Base-by-base conservation (phyloP, 768 basidiomycete species). In the Russula compacta region DNA sequence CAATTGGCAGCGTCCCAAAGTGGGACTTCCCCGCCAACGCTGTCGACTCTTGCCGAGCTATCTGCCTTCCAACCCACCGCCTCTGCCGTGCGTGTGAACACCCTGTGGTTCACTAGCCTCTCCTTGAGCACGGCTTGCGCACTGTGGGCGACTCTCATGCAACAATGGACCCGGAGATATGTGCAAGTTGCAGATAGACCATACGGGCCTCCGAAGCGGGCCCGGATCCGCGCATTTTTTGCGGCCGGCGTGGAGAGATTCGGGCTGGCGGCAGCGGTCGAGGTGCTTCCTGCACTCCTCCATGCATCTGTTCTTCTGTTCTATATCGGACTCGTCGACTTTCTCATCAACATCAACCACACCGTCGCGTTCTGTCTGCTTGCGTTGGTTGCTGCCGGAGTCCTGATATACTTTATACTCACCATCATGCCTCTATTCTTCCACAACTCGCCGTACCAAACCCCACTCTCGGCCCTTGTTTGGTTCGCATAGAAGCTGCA, bases 121-220 rank as follows among this genome's bases (percentile, higher is more conserved):
- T 15, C 32, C 17, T 40, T 39, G 44, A 64, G 59, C 33, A 60
- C 59, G 9, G 43, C 48, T 21, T 66, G 63, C 24, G 63, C 63
- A 2, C 46, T 66, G 47, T 52, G 48, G 48, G 65, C 65, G 10
- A 65, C 65, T n/a, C 53, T 65, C 32, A 63, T 63, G 43, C 61
- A 65, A 24, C 61, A 63, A 36, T 65, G 64, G 64, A 58, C 64
- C 4, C 56, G 64, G 29, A 56, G 58, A 38, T 64, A 60, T 19
- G 19, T 56, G 48, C 63, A 60, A 15, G 51, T 64, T 15, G 53
- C 51, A 10, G 58, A 58, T 24, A 50, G 65, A 29, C 63, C 49
- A 14, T 60, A 60, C 14, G n/a, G 43, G 19, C 64, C 54, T 15
- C 51, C 46, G 4, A 59, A 64, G 42, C 63, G 65, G 7, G 63